phyloP scores from a whole-genome alignment of 129 eudicot species.

The Scalesia atractyloides region DNA sequence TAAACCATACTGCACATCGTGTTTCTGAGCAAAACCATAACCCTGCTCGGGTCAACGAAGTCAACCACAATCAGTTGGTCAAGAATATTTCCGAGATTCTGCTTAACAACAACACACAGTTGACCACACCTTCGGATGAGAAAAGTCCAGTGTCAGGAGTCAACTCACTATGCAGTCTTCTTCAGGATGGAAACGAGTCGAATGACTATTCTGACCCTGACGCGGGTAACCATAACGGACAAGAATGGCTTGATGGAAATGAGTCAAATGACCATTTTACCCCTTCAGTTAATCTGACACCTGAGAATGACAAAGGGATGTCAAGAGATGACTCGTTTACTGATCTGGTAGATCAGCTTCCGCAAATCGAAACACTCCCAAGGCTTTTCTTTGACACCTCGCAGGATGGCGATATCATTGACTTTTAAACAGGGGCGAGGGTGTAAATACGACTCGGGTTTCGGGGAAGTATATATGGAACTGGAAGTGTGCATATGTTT shows the following conservation, averaged over 20 bases:
- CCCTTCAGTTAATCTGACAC: slow-evolving; percentile 1
- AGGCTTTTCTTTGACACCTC: slow-evolving; percentile 38
- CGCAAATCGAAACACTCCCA: slow-evolving; percentile 53
- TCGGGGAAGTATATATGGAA: slow-evolving; percentile 8
- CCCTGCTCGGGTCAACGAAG: slow-evolving; percentile 12
- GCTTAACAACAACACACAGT: slow-evolving; percentile 45
- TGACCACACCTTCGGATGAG: slow-evolving; percentile 49
- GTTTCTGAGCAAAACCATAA: slow-evolving; percentile 42
- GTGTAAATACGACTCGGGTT: not conserved
- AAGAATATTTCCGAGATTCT: slow-evolving; percentile 48
- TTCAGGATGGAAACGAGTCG: slow-evolving; percentile 19
- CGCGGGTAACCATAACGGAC: not conserved
- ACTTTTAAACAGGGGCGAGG: slow-evolving; percentile 7
- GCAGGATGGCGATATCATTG: slow-evolving; percentile 33
- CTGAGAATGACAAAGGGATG: slow-evolving; percentile 22
- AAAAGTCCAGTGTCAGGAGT: slow-evolving; percentile 52
- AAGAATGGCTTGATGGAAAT: slow-evolving; percentile 18
- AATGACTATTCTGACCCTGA: slow-evolving; percentile 17
- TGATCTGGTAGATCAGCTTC: slow-evolving; percentile 55
- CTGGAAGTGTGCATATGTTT: slow-evolving; percentile 8
- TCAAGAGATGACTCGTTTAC: slow-evolving; percentile 53
- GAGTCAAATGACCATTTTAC: slow-evolving; percentile 2
- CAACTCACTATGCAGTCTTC: slow-evolving; percentile 54
- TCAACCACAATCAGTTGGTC: slow-evolving; percentile 37
- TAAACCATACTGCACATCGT: slow-evolving; percentile 51